phyloP scores from a whole-genome alignment of 805 yeast genomes.

The Lipomyces starkeyi region DNA sequence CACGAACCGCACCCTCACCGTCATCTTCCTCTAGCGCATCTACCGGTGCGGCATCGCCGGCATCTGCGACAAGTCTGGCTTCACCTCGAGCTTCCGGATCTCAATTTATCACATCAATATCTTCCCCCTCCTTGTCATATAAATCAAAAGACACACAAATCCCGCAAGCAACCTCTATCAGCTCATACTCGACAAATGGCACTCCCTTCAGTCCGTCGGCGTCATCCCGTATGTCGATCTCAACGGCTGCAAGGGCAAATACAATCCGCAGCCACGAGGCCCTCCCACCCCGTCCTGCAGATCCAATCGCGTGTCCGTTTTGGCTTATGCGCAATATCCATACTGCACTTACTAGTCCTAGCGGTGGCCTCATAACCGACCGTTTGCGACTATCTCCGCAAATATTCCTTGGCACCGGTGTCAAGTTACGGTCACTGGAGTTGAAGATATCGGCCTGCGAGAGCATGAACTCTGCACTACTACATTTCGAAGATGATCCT shows the following conservation, averaged over 20 bases:
- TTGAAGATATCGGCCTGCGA: slow-evolving; percentile 19
- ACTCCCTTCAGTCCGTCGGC: not conserved
- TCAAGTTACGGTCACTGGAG: slow-evolving; percentile 15
- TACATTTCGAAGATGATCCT: slow-evolving; percentile 7
- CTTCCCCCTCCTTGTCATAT: not conserved
- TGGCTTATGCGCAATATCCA: slow-evolving; percentile 25
- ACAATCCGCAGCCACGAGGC: not conserved
- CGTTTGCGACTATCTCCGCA: slow-evolving; percentile 16
- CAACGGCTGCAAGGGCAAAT: not conserved
- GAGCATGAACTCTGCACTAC: slow-evolving; percentile 14
- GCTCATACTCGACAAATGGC: not conserved
- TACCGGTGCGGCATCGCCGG: not conserved
- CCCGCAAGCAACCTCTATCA: not conserved
- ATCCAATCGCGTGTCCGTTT: slow-evolving; percentile 10
- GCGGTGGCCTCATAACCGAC: slow-evolving; percentile 14
- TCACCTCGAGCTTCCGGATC: not conserved
- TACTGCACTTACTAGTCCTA: slow-evolving; percentile 13
- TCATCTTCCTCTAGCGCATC: not conserved
- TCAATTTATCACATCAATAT: not conserved
- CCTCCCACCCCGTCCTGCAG: slow-evolving; percentile 9
- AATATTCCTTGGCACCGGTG: slow-evolving; percentile 10
- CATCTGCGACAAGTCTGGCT: not conserved
- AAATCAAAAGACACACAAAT: not conserved
- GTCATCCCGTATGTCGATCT: not conserved
- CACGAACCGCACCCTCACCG: not conserved